Evolutionary conservation across 352 stramenopile species (phyloP), one percentile per base, ranked within the genome.

Genomic region (Elongisporangium anandrum): DNA sequence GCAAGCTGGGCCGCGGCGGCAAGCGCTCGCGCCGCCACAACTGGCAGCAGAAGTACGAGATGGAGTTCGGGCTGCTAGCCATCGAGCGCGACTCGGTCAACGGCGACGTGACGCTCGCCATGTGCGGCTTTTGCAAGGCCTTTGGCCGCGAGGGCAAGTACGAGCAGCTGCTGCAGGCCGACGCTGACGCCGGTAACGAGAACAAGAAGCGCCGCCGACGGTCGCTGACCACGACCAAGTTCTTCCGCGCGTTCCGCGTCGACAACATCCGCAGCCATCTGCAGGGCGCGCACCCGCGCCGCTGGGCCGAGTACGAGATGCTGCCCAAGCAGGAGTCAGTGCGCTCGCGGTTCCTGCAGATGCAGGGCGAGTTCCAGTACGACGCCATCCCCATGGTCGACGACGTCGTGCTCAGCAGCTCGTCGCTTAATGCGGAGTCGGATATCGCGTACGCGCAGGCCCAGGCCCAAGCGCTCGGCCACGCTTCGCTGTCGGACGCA

Each of bases 191-290:
- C 2, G 69, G 65, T 26, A 70, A 69, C 50, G 81, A 90, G 19
- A 70, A 60, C 23, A 92, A 94, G 71, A 92, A 92, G 70, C 69
- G 84, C 49, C 77, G 85, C 29, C 73, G 82, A 29, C 82, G 82
- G 39, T 92, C 82, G 54, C 66, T 92, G 29, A 94, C 85, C 49
- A 94, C 85, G 47, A 92, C 79, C 61, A 94, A 94, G 74, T 94
- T 92, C 64, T 94, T 94, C 64, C 82, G 85, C 24, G 73, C 85
- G 4, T 94, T 92, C 61, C 81, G 85, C 13, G 77, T 94, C 13
- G 85, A 94, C 70, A 94, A 94, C 59, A 92, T 94, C 64, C 85
- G 85, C 50, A 94, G 82, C 67, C 85, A 94, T 53, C 52, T 94
- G 63, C 79, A 85, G n/a, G 77, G 79, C 20, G 81, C 85, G 16